phyloP scores from a whole-genome alignment of 1,284 basidiomycete genomes.

The Chalciporus sp. region DNA sequence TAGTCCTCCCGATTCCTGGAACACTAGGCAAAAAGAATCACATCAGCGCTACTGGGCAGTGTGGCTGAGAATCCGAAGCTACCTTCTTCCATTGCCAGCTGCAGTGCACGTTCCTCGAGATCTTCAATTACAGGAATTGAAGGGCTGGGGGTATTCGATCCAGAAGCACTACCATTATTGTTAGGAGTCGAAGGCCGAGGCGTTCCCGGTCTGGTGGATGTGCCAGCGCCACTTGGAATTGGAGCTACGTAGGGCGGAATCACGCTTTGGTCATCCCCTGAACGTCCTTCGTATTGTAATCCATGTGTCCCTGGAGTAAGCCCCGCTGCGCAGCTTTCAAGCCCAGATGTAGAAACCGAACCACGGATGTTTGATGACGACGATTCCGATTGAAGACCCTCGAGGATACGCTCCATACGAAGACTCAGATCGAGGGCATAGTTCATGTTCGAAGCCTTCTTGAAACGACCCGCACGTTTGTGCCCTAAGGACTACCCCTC shows the following conservation, averaged over 20 bases:
- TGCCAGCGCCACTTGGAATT: conserved; percentile 21
- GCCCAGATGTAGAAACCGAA: conserved; percentile 25
- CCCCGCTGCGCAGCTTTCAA: conserved; percentile 20
- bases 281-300: conserved; percentile 31
- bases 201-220: conserved; percentile 27
- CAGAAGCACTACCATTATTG: conserved; percentile 4
- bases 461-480: conserved; percentile 85
- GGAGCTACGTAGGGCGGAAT: conserved; percentile 19
- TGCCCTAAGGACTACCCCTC: conserved; percentile 47
- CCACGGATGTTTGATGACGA: conserved; percentile 25
- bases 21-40: conserved; percentile 35
- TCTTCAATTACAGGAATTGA: conserved; percentile 47
- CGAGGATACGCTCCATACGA: conserved; percentile 56
- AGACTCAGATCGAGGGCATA: conserved; percentile 76
- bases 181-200: conserved; percentile 22
- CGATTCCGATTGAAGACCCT: conserved; percentile 34
- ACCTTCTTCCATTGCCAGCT: conserved; percentile 69
- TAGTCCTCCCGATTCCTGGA: conserved; percentile 52
- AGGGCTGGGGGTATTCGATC: conserved; percentile 12
- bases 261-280: conserved; percentile 29
- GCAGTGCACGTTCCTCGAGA: conserved; percentile 66
- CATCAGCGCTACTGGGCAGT: neutral
- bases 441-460: conserved; percentile 92
- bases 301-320: conserved; percentile 30
- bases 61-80: neutral